Conservation (phyloP, 257 asterid species). For the Orobanche coerulescens region DNA sequence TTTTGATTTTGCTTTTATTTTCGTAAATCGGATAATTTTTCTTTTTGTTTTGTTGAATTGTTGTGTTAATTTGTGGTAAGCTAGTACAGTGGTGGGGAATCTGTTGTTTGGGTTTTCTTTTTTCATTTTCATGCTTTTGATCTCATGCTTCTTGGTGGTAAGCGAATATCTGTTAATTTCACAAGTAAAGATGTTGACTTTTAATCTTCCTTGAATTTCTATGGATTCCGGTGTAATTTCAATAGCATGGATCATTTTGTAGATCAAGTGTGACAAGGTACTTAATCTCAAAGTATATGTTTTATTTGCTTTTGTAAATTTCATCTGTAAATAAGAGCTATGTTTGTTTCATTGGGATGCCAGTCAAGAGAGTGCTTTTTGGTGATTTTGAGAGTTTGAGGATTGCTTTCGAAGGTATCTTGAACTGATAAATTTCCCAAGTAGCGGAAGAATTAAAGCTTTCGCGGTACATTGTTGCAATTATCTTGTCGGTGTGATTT, state of each 20-base stretch:
- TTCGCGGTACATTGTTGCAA: not conserved
- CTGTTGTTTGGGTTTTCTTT: not conserved
- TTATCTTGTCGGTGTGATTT: not conserved
- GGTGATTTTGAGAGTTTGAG: not conserved
- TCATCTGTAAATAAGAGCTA: not conserved
- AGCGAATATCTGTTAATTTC: not conserved
- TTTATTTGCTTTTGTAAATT: not conserved
- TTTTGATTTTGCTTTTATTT: not conserved
- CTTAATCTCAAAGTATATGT: not conserved
- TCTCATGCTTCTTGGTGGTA: not conserved
- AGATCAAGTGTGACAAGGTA: not conserved
- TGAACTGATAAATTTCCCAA: not conserved
- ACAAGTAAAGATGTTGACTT: not conserved
- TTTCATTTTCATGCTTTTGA: not conserved
- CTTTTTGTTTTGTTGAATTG: not conserved
- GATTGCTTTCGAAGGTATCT: not conserved
- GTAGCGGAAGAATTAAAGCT: not conserved
- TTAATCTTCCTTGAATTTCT: not conserved
- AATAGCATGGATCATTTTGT: not conserved
- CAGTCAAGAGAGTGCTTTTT: not conserved
- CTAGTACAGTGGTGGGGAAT: constrained; percentile 1
- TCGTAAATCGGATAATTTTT: no score
- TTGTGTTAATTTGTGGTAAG: not conserved
- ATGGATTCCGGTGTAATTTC: not conserved
- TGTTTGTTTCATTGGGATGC: not conserved